Evolutionary conservation across 139 green algal genomes (phyloP).

Genomic region (Tetraselmis chui): DNA sequence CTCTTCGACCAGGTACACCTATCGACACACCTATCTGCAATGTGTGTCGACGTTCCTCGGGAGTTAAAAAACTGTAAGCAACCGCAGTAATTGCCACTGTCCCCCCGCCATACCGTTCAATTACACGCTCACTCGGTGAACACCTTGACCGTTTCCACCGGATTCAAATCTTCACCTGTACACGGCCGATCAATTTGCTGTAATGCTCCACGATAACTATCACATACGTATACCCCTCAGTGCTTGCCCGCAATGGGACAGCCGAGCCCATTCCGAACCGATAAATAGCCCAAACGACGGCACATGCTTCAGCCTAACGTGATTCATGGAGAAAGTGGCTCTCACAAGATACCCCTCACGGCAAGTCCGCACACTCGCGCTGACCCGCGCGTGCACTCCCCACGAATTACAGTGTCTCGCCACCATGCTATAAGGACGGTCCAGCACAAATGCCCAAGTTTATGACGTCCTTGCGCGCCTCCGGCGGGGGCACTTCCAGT

Average conservation of each 20-base stretch:
- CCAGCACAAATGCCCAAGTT: slow-evolving; percentile 3
- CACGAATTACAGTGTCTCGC: neutral
- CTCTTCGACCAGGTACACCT: too few relatives aligned
- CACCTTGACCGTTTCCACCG: neutral
- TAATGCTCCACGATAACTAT: slow-evolving; percentile 12
- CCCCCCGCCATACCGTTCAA: neutral
- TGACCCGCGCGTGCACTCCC: neutral
- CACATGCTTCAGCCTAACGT: neutral
- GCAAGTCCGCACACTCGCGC: neutral
- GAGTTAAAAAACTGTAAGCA: too few relatives aligned
- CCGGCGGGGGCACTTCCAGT: neutral
- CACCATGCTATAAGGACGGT: neutral
- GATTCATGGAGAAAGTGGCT: neutral
- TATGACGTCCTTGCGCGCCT: neutral
- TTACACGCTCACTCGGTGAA: neutral
- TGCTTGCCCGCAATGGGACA: neutral
- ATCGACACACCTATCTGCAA: too few relatives aligned
- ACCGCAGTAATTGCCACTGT: too few relatives aligned
- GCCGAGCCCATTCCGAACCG: neutral
- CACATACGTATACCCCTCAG: neutral
- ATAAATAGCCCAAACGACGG: neutral
- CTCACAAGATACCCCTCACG: neutral
- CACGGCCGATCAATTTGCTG: slow-evolving; percentile 4
- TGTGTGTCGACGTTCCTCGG: too few relatives aligned
- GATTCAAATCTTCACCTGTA: neutral